These are phyloP conservation scores for Calonectria pauciramosa DNA, from an alignment of 2,329 filamentous ascomycete species.

Conservation along the genomic window DNA sequence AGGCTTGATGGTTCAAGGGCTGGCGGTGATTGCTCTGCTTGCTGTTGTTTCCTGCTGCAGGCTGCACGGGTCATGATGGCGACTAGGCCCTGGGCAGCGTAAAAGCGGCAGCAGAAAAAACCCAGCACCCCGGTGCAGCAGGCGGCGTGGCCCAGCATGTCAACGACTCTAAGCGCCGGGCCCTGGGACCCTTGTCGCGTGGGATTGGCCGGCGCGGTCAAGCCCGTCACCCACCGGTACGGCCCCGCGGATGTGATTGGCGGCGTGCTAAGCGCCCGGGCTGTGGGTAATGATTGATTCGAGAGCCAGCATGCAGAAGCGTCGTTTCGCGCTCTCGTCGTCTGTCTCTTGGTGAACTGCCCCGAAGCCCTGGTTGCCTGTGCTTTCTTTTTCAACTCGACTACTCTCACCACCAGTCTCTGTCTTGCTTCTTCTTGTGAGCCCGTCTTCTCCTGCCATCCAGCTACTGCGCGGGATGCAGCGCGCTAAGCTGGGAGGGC, in stretches of 20 bases:
- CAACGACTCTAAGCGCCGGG: constrained; percentile 52
- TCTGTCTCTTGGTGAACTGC: neutral
- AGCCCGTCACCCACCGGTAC: constrained; percentile 50
- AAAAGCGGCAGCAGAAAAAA: constrained; percentile 40
- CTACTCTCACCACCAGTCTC: neutral
- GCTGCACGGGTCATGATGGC: neutral
- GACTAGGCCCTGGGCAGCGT: neutral
- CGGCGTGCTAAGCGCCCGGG: constrained; percentile 50
- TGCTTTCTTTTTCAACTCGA: constrained; percentile 5
- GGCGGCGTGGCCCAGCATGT: neutral
- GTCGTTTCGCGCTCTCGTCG: constrained; percentile 23
- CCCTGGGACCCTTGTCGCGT: constrained; percentile 29
- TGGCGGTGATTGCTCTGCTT: neutral
- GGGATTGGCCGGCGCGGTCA: constrained; percentile 46
- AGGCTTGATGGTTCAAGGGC: neutral
- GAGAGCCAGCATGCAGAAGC: constrained; percentile 43
- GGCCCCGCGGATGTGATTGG: constrained; percentile 50
- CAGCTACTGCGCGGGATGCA: constrained; percentile 46
- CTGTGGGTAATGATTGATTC: constrained; percentile 41
- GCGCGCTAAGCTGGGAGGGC: constrained; percentile 34
- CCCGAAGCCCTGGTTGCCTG: constrained; percentile 3
- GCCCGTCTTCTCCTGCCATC: constrained; percentile 32
- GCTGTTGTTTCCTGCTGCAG: neutral
- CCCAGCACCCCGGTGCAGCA: constrained; percentile 47
- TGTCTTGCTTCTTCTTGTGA: neutral